phyloP scores from a whole-genome alignment of 1,139 yeast genomes.

The Suhomyces yuchorum region DNA sequence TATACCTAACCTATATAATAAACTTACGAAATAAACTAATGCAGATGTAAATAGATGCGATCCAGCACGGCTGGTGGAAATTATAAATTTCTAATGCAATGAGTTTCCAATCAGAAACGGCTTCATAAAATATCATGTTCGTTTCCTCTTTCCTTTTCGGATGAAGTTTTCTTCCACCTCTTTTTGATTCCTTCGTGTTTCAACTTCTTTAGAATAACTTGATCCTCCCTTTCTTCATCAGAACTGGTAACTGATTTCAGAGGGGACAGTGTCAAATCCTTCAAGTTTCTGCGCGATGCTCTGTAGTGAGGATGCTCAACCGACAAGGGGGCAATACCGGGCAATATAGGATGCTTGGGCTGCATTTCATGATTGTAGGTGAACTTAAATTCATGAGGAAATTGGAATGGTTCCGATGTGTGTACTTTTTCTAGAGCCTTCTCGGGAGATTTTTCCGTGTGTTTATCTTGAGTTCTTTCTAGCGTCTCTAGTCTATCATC shows the following conservation, averaged over 20 bases:
- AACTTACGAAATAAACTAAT: constrained; percentile 3
- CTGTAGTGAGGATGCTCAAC: constrained; percentile 22
- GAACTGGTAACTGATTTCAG: constrained; percentile 13
- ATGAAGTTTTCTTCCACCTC: constrained; percentile 15
- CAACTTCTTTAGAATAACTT: constrained; percentile 8
- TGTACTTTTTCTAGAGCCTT: constrained; percentile 4
- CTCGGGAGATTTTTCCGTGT: background rate
- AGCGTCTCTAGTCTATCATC: constrained; percentile 2
- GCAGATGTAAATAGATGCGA: constrained; percentile 6
- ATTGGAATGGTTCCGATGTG: constrained; percentile 15
- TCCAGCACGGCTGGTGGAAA: constrained; percentile 8
- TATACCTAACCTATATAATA: constrained; percentile 1
- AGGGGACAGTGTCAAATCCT: constrained; percentile 8
- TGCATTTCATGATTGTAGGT: constrained; percentile 32
- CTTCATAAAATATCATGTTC: constrained; percentile 1
- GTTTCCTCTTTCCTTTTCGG: constrained; percentile 2
- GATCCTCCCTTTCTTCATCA: constrained; percentile 11
- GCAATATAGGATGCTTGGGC: constrained; percentile 43
- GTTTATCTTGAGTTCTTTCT: constrained; percentile 6
- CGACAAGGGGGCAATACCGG: constrained; percentile 50
- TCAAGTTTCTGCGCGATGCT: constrained; percentile 2
- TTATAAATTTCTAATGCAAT: background rate
- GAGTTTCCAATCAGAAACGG: background rate
- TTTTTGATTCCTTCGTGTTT: constrained; percentile 13
- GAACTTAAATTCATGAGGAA: constrained; percentile 44